Conservation (phyloP, 805 yeast genomes). For the Ogataea ramenticola region DNA sequence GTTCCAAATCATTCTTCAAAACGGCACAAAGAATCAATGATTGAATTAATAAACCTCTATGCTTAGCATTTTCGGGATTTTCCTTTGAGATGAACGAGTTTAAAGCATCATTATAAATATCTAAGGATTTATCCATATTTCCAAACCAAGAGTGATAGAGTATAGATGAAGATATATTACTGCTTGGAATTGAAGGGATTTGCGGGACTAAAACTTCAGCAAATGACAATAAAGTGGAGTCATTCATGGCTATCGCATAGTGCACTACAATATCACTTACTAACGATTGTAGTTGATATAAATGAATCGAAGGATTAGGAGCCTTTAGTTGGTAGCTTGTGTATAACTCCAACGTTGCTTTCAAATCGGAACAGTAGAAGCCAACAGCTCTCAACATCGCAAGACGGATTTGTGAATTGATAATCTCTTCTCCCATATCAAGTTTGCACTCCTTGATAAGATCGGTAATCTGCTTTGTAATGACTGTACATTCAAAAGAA, state of each 20-base stretch:
- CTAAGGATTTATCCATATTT: conserved; percentile 20
- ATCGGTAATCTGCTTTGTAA: conserved; percentile 8
- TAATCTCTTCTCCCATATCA: conserved; percentile 6
- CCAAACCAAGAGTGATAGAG: conserved; percentile 23
- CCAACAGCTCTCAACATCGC: conserved; percentile 16
- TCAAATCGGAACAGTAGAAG: conserved; percentile 16
- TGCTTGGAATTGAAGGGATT: conserved; percentile 16
- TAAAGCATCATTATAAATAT: conserved; percentile 23
- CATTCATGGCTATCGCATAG: conserved; percentile 12
- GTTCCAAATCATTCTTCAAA: conserved; percentile 19
- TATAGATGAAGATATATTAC: conserved; percentile 17
- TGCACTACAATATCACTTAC: conserved; percentile 18
- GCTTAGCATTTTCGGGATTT: conserved; percentile 5
- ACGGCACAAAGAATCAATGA: conserved; percentile 20
- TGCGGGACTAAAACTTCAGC: conserved; percentile 24
- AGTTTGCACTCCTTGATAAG: conserved; percentile 10
- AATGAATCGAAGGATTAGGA: conserved; percentile 16
- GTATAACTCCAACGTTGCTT: conserved; percentile 14
- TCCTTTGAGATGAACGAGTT: conserved; percentile 11
- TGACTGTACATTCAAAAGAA: not conserved
- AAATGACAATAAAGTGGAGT: conserved; percentile 8
- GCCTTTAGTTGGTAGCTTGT: conserved; percentile 17
- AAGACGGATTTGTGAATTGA: conserved; percentile 3
- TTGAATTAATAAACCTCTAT: conserved; percentile 19
- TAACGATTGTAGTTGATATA: conserved; percentile 13